Evolutionary conservation across 208 protist species (phyloP), one percentile per base, ranked within the genome.

Genomic region (Trypanosoma cruzi): DNA sequence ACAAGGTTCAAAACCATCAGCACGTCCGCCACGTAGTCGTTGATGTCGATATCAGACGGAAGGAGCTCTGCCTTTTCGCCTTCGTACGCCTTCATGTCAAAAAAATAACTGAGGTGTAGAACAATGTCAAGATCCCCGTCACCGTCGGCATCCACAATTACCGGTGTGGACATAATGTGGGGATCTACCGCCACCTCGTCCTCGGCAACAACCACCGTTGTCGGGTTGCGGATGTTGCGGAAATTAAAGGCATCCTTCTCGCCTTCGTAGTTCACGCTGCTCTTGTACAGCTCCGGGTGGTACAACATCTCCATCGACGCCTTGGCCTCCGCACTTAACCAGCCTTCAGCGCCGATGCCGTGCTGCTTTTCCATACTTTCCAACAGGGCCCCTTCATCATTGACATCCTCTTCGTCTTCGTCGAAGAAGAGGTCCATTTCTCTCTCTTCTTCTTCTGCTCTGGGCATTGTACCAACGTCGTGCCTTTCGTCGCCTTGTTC

Each of bases 21-120:
- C 0, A 85, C 94, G 48, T 92, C 88, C n/a, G 92, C 90, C 5
- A 94, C 84, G 75, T 98, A 97, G 48, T 97, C 86, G 36, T 75
- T 52, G 13, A 81, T 53, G 26, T 86, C 46, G 11, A 93, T 72
- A 57, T 84, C 88, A 5, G 14, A 0, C 28, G 76, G 68, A 2
- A 92, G 69, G 7, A 44, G 7, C 66, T 76, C 16, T 26, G 76
- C 62, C 34, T 62, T 0, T 46, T 62, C 29, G 61, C 52, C 32
- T 57, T 76, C 73, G 73, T 87, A 71, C 31, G 73, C 52, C 54
- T 78, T 78, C 48, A 32, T 26, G 66, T 98, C 88, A 66, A 92
- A 97, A 60, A 87, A 98, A 69, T 97, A 98, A 36, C 90, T 97
- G 20, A 97, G 82, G 44, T 97, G 80, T 7, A 98, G 44, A 5